These are phyloP conservation scores for Cicer cuneatum DNA, from an alignment of 306 rosid species.

Conservation along the genomic window DNA sequence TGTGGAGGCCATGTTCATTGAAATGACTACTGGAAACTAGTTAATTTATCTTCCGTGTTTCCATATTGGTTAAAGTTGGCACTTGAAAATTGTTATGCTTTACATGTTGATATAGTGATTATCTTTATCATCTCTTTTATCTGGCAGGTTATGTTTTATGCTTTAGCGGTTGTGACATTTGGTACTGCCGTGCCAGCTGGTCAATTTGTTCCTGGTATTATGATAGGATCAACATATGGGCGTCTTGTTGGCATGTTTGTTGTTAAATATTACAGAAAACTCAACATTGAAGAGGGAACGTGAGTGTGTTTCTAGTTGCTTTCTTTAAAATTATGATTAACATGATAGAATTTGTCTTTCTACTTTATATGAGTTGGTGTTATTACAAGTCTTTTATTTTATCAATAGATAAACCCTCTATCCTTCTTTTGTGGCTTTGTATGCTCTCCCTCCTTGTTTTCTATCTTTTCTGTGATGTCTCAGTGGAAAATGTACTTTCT, in stretches of 20 bases:
- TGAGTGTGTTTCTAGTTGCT: constrained; percentile 54
- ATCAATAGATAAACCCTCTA: constrained; percentile 30
- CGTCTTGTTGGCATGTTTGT: constrained; percentile 97
- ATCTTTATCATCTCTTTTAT: constrained; percentile 42
- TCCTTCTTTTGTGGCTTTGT: constrained; percentile 10
- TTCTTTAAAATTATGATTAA: constrained; percentile 34
- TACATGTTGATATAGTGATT: constrained; percentile 26
- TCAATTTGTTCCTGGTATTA: constrained; percentile 97
- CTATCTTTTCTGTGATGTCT: constrained; percentile 27
- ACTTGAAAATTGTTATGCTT: constrained; percentile 25
- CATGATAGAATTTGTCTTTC: constrained; percentile 15
- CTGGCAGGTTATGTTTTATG: constrained; percentile 91
- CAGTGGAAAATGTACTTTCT: neutral
- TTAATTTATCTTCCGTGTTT: constrained; percentile 39
- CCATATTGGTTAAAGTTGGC: constrained; percentile 27
- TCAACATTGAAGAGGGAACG: constrained; percentile 98
- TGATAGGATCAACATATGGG: constrained; percentile 97
- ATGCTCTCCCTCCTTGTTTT: neutral
- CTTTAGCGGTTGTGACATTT: constrained; percentile 89
- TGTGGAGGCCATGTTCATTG: neutral
- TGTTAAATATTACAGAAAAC: constrained; percentile 85
- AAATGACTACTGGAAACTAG: neutral
- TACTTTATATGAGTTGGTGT: constrained; percentile 21
- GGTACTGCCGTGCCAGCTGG: constrained; percentile 99
- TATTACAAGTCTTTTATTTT: constrained; percentile 18